Percentiles rank a stretch among this genome's conserved stretches.
phyloP scores from a whole-genome alignment of 202 grass and related monocot genomes.

The Dendrocalamus latiflorus region DNA sequence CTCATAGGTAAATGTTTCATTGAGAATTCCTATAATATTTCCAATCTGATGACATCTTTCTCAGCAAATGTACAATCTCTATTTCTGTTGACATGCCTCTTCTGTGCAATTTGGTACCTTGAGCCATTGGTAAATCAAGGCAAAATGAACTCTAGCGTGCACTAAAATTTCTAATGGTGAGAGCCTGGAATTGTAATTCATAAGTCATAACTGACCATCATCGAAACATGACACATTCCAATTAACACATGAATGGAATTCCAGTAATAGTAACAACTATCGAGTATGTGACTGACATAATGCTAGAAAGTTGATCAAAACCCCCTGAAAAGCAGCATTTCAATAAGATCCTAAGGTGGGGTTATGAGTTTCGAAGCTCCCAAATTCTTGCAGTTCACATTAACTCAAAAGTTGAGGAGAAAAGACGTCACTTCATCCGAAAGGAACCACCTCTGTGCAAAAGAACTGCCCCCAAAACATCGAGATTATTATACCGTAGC shows the following conservation, averaged over 20 bases:
- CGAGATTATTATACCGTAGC: neutral
- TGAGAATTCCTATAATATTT: neutral
- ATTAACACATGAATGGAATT: neutral
- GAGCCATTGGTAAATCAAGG: neutral
- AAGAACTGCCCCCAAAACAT: neutral
- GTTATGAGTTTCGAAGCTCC: neutral
- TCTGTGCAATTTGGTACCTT: neutral
- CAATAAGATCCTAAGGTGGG: conserved; percentile 1
- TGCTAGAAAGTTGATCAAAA: neutral
- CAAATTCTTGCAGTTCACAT: conserved; percentile 2
- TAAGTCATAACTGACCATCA: neutral
- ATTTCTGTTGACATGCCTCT: neutral
- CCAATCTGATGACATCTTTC: neutral
- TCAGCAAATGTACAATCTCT: neutral
- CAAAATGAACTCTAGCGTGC: neutral
- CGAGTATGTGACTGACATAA: neutral
- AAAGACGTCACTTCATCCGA: conserved; percentile 23
- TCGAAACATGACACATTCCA: neutral
- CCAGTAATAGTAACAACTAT: neutral
- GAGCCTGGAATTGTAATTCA: neutral
- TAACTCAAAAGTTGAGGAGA: conserved; percentile 1
- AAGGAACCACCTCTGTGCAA: conserved; percentile 22
- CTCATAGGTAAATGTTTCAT: no score
- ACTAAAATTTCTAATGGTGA: neutral
- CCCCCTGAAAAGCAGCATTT: neutral